phyloP scores from a whole-genome alignment of 225 moss, liverwort and hornwort species.

The Bryoerythrophyllum caledonicum region DNA sequence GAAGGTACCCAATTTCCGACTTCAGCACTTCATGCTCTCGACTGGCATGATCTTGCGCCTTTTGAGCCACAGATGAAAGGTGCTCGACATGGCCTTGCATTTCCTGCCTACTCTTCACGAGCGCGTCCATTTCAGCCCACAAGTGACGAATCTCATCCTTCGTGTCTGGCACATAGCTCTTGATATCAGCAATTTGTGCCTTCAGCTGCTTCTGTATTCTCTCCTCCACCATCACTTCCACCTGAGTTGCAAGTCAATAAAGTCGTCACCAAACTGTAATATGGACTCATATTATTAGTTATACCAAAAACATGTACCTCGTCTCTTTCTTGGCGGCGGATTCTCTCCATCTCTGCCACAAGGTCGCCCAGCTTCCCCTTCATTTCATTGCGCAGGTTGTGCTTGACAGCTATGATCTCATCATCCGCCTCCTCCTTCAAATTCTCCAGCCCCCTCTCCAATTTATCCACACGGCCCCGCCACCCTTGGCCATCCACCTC shows the following conservation, averaged over 20 bases:
- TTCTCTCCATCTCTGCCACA: conserved; percentile 69
- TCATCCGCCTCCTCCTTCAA: conserved; percentile 88
- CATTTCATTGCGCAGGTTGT: conserved; percentile 77
- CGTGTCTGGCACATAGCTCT: conserved; percentile 53
- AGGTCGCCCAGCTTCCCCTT: conserved; percentile 75
- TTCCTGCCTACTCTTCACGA: conserved; percentile 80
- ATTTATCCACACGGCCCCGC: conserved; percentile 77
- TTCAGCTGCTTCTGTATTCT: conserved; percentile 66
- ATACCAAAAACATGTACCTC: conserved; percentile 29
- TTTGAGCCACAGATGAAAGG: conserved; percentile 56
- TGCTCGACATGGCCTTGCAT: conserved; percentile 72
- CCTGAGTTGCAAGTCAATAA: conserved; percentile 40
- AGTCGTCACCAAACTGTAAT: conserved; percentile 26
- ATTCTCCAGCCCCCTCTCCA: conserved; percentile 87
- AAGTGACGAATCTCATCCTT: conserved; percentile 79
- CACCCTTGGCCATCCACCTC: conserved; percentile 93
- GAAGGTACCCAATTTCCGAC: conserved; percentile 53
- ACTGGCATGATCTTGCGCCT: conserved; percentile 62
- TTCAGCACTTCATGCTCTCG: conserved; percentile 59
- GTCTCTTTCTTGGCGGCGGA: conserved; percentile 74
- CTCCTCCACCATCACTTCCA: conserved; percentile 63
- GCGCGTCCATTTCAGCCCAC: conserved; percentile 79
- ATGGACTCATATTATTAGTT: conserved; percentile 20
- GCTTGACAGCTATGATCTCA: conserved; percentile 79
- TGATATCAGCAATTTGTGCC: conserved; percentile 43